These are phyloP conservation scores for bread wheat (Triticum aestivum) DNA, from an alignment of 176 grass and related monocot species.

Conservation along the genomic window DNA sequence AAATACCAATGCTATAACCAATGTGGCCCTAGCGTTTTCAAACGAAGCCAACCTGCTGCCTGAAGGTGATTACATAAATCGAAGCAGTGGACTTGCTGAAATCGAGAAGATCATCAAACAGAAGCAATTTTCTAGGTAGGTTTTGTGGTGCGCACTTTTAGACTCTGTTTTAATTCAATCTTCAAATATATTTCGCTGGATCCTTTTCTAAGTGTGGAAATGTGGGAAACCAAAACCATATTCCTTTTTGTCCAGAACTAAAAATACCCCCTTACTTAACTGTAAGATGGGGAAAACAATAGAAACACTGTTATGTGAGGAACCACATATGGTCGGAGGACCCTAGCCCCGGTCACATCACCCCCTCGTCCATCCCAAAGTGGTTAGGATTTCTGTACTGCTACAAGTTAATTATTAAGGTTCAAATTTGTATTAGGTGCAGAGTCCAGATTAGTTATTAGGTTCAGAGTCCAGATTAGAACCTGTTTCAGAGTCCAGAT, in stretches of 20 bases:
- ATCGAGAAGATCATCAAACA: conserved; percentile 57
- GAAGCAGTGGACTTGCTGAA: conserved; percentile 32
- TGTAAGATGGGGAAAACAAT: neutral
- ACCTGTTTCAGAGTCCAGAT: no score
- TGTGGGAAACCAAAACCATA: neutral
- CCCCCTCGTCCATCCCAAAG: no score
- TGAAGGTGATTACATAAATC: conserved; percentile 30
- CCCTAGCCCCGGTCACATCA: no score
- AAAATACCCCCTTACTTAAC: neutral
- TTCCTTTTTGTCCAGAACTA: conserved; percentile 1
- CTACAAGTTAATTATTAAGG: no score
- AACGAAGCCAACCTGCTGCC: conserved; percentile 5
- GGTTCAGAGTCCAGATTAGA: no score
- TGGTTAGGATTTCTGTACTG: no score
- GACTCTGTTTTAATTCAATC: neutral
- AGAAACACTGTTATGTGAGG: no score
- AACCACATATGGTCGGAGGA: no score
- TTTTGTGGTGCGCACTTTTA: conserved; percentile 20
- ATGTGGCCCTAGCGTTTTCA: neutral
- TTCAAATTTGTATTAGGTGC: no score
- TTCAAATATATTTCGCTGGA: neutral
- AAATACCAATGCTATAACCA: conserved; percentile 22
- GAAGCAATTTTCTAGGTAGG: conserved; percentile 57
- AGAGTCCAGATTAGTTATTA: no score
- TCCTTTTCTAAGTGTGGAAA: neutral